Conservation (phyloP, 2,329 filamentous ascomycete species). For the Ascomycota sp. region DNA sequence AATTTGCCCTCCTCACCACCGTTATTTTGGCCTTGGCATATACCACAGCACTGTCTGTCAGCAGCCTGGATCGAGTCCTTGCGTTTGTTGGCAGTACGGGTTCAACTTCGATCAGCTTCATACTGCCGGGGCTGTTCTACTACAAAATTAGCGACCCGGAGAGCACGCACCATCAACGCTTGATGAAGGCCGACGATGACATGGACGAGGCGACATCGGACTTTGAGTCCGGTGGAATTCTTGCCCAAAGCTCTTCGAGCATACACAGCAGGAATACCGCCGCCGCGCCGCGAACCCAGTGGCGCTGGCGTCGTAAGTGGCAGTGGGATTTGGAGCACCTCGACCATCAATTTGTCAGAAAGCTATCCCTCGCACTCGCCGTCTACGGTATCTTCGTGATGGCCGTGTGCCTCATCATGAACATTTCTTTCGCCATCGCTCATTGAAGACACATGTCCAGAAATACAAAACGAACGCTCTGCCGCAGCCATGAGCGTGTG, state of each 20-base stretch:
- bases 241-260: slow-evolving; percentile 25
- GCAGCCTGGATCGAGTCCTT: slow-evolving; percentile 71
- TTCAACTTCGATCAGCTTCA: slow-evolving; percentile 90
- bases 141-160: slow-evolving; percentile 94
- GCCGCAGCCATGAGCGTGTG: slow-evolving; percentile 1
- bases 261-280: slow-evolving; percentile 19
- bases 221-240: slow-evolving; percentile 18
- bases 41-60: slow-evolving; percentile 75
- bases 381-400: slow-evolving; percentile 78
- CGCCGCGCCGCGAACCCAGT: slow-evolving; percentile 12
- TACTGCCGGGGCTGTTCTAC: slow-evolving; percentile 88
- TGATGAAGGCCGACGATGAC: slow-evolving; percentile 83
- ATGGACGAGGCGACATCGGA: slow-evolving; percentile 38
- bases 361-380: slow-evolving; percentile 52
- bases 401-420: slow-evolving; percentile 69
- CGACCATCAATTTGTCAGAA: slow-evolving; percentile 45
- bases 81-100: slow-evolving; percentile 92
- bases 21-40: slow-evolving; percentile 70
- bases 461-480: background rate
- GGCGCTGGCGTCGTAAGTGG: slow-evolving; percentile 35
- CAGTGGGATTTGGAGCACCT: slow-evolving; percentile 42
- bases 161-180: slow-evolving; percentile 63
- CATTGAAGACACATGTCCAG: slow-evolving; percentile 21
- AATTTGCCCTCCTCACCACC: slow-evolving; percentile 80
- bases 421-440: slow-evolving; percentile 54